Evolutionary conservation across 2,329 filamentous ascomycete species (phyloP), one percentile per base, ranked within the genome.

Genomic region (Keithomyces neogunnii): DNA sequence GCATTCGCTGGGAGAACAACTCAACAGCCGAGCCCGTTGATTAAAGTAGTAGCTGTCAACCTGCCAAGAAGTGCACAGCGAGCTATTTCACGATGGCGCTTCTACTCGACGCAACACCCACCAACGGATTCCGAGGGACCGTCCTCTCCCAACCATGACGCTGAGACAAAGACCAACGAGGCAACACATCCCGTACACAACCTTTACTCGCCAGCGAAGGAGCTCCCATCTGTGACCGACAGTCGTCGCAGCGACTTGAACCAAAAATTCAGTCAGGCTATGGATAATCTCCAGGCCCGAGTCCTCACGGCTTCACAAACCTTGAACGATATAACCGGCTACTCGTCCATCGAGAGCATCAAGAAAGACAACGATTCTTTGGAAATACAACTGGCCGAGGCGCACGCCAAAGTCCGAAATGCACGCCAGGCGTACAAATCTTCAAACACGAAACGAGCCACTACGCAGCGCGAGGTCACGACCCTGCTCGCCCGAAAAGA

Each of bases 401-500:
- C 86, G 3, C 85, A 89, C 59, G 65, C 71, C 28, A 76, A 75
- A 26, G 87, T 97, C 49, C 84, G 85, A 54, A 71, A 76, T 35
- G 82, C 89, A 19, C 89, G 93, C 56, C 75, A 80, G 47, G 77
- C 77, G 47, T 95, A 97, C 74, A 87, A 92, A 60, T 77, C 82
- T n/a, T 89, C 90, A 33, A 91, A 93, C 57, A 78, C 85, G 51
- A 84, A 86, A 59, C 88, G 95, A 58, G 86, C 89, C n/a, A 74
- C 85, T 13, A 95, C 91, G 1, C 92, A 97, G 71, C 89, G 93
- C 59, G 93, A 99, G 73, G 91, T 97, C 39, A 96, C 95, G 45
- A 89, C 90, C 28, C 79, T 99, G 29, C 80, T 99, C 6, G 92
- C 96, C 55, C 83, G 93, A 52, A 97, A 99, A 70, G 89, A 96